Evolutionary conservation across 179 eudicot species (phyloP).

Genomic region (Patellifolia procumbens): DNA sequence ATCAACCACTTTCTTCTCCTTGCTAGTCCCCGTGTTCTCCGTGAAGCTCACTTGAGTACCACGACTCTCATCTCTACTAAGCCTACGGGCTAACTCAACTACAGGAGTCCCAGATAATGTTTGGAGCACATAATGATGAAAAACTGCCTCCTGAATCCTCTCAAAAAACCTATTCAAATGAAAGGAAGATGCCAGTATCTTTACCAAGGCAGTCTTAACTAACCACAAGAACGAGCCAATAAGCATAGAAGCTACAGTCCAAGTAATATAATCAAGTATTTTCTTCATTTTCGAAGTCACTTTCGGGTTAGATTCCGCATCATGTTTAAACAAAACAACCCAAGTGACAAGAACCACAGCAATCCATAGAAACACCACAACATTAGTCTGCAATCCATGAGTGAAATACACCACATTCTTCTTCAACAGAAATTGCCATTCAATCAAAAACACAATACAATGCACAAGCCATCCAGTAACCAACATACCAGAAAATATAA

Average conservation of each 20-base stretch:
- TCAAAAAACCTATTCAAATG: too few relatives aligned
- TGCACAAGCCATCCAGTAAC: slow-evolving; percentile 37
- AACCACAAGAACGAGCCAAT: slow-evolving; percentile 44
- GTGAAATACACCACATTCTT: too few relatives aligned
- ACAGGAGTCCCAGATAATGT: slow-evolving; percentile 39
- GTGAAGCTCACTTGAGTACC: slow-evolving; percentile 26
- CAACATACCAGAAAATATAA: slow-evolving; percentile 42
- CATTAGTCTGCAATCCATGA: slow-evolving; percentile 30
- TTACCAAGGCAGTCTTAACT: slow-evolving; percentile 43
- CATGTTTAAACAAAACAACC: slow-evolving; percentile 31
- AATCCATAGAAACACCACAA: slow-evolving; percentile 40
- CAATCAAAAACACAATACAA: slow-evolving; percentile 39
- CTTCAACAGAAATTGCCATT: slow-evolving; percentile 39
- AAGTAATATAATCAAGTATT: slow-evolving; percentile 33
- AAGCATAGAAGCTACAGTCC: slow-evolving; percentile 26
- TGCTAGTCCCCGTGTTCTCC: slow-evolving; percentile 4
- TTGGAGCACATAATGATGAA: slow-evolving; percentile 48
- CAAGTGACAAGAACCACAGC: slow-evolving; percentile 37
- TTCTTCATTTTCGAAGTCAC: not conserved
- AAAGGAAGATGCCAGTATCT: slow-evolving; percentile 45
- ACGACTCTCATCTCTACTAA: slow-evolving; percentile 19
- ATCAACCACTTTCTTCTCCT: slow-evolving; percentile 39
- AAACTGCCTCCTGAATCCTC: slow-evolving; percentile 44
- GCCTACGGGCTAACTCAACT: slow-evolving; percentile 27
- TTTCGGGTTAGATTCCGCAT: not conserved